Evolutionary conservation across 441 rosid genomes (phyloP).

Genomic region (Pelargonium myrrhifolium): DNA sequence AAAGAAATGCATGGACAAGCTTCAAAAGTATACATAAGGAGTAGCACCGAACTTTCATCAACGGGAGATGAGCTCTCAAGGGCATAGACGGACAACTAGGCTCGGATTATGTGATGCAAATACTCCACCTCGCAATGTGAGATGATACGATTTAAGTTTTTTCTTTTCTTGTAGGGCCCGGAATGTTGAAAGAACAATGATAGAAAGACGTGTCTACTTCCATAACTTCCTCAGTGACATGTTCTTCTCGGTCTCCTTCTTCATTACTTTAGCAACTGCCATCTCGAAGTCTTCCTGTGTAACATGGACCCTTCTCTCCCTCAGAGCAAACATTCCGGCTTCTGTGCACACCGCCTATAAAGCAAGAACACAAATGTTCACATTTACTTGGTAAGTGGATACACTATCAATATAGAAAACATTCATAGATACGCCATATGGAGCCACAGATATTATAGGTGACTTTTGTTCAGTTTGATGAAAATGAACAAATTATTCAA

Average conservation of each 20-base stretch:
- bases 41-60: too few relatives aligned
- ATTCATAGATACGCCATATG: not conserved
- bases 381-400: not conserved
- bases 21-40: too few relatives aligned
- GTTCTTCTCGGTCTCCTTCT: constrained; percentile 91
- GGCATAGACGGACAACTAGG: too few relatives aligned
- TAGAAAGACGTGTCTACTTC: constrained; percentile 34
- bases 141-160: not conserved
- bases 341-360: constrained; percentile 81
- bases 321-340: constrained; percentile 79
- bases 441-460: not conserved
- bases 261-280: constrained; percentile 92
- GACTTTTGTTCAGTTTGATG: not conserved
- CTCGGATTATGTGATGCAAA: too few relatives aligned
- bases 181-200: not conserved
- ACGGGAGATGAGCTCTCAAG: too few relatives aligned
- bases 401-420: too few relatives aligned
- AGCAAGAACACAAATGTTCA: not conserved
- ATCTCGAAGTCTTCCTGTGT: constrained; percentile 82
- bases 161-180: not conserved
- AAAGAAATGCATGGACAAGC: too few relatives aligned
- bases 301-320: constrained; percentile 80
- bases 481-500: not conserved
- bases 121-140: not conserved
- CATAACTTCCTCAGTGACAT: constrained; percentile 86